phyloP scores from a whole-genome alignment of 371 early-diverging fungal genomes.

The Batrachochytrium dendrobatidis region DNA sequence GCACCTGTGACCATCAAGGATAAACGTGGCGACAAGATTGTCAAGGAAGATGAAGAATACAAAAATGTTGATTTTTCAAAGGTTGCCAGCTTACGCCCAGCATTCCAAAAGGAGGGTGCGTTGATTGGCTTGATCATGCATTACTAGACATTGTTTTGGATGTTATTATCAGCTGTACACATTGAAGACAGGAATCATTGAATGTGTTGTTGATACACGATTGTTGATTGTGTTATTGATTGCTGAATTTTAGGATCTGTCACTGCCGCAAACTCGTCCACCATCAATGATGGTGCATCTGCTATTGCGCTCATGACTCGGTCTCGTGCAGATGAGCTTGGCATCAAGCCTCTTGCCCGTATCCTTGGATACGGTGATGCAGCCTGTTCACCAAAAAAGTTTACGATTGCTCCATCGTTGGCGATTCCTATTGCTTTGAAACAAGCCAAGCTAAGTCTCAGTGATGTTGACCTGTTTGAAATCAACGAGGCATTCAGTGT shows the following conservation, averaged over 20 bases:
- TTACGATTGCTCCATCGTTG: slow-evolving; percentile 88
- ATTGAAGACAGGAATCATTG: not conserved
- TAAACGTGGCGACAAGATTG: slow-evolving; percentile 32
- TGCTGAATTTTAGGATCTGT: slow-evolving; percentile 75
- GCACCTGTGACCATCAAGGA: slow-evolving; percentile 70
- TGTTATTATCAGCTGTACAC: not conserved
- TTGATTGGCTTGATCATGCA: too few relatives aligned
- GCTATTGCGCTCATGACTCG: slow-evolving; percentile 81
- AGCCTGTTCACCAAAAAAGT: slow-evolving; percentile 70
- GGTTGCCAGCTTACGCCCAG: slow-evolving; percentile 74
- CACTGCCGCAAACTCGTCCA: slow-evolving; percentile 94
- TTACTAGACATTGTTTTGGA: too few relatives aligned
- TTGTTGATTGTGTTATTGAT: too few relatives aligned
- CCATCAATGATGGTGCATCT: slow-evolving; percentile 92
- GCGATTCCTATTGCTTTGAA: slow-evolving; percentile 90
- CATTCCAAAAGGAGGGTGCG: slow-evolving; percentile 72
- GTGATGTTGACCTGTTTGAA: slow-evolving; percentile 69
- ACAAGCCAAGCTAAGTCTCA: slow-evolving; percentile 52
- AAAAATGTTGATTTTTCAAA: slow-evolving; percentile 58
- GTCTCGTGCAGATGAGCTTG: slow-evolving; percentile 62
- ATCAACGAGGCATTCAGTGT: slow-evolving; percentile 98
- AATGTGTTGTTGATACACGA: too few relatives aligned
- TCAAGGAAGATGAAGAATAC: slow-evolving; percentile 38
- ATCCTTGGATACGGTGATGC: slow-evolving; percentile 71
- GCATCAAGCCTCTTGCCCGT: slow-evolving; percentile 74